Evolutionary conservation across 768 basidiomycete species (phyloP), one percentile per base, ranked within the genome.

Genomic region (Galerina sulciceps): DNA sequence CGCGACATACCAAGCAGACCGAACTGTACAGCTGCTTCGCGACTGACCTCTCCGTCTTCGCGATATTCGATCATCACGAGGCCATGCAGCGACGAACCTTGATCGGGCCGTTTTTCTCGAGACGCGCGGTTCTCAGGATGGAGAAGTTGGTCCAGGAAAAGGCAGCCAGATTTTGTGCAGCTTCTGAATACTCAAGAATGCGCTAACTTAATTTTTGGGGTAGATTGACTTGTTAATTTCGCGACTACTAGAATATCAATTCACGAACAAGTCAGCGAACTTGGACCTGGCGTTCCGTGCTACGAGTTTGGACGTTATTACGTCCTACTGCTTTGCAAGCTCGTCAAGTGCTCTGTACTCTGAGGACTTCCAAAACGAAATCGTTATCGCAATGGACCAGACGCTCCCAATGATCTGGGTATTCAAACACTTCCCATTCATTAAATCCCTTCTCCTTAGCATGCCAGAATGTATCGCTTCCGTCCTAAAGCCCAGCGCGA

Each of bases 61-160:
- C 73, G 6, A 66, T 73, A 65, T 66, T 67, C 34, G 72, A 76
- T 50, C 69, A 69, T 43, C 68, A 73, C 51, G 71, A 76, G 57
- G 76, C 71, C 10, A 74, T 65, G 45, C 70, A 71, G 51, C 62
- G 74, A 42, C 65, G 75, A 42, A 74, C 73, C 42, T 60, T 73
- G 40, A 74, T 79, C 17, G 71, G 73, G 3, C 75, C 76, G 10
- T 73, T 78, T 57, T 80, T 79, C 54, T 77, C 76, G 22, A 71
- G 78, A 46, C 67, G 69, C n/a, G 73, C 76, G 10, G 75, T 78
- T 49, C 66, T 78, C 17, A 67, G 71, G 23, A 69, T 77, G 23
- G 76, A 80, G 60, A 63, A 62, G 15, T 65, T 72, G 10, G 62
- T 79, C 15, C 75, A 75, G 63, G 47, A 66, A 23, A 76, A 75